Base-by-base conservation (phyloP, 2,329 filamentous ascomycete species). In the Aspergillus japonicus region DNA sequence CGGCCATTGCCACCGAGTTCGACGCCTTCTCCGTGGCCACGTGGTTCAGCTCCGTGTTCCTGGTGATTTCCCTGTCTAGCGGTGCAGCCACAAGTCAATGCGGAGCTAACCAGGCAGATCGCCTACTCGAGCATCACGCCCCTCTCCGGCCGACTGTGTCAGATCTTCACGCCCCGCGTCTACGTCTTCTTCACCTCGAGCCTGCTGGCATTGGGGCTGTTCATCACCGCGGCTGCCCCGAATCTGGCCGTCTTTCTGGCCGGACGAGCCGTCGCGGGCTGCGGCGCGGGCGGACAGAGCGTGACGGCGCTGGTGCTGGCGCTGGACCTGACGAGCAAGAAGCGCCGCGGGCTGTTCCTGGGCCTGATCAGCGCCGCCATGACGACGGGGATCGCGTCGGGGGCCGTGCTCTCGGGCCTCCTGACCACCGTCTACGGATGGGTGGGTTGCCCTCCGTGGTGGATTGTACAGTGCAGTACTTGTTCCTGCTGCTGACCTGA, bases 31-130 rank as follows among this genome's bases (percentile, higher is more conserved):
- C 87, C 58, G 80, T 86, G 57, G 87, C 87, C 39, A 89, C 86
- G 73, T 96, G 91, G 91, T 92, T 95, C 71, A 92, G 89, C 7
- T 91, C 89, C 33, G 82, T 88, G 2, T 96, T 91, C 71, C 81
- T 95, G 72, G 78, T 81, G 72, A 57, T 63, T 55, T 3, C 48
- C n/a, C 26, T 29, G 7, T 29, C 26, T 10, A 29, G 26, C 26
- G 8, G 26, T 6, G 7, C 5, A 29, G 8, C 26, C 7, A 29
- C 26, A 29, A 8, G 26, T 6, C 26, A 10, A 29, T 14, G 5
- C 4, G 7, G 39, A 47, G 31, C 50, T 64, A 19, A 59, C 56
- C 21, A 51, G 82, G 78, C 66, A 81, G 82, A 83, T 91, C 55
- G 78, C 80, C 24, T 77, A 81, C 72, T 82, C 81, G 31, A 83